These are phyloP conservation scores for Halophytophthora polymorphica DNA, from an alignment of 352 stramenopile genomes.

Conservation along the genomic window DNA sequence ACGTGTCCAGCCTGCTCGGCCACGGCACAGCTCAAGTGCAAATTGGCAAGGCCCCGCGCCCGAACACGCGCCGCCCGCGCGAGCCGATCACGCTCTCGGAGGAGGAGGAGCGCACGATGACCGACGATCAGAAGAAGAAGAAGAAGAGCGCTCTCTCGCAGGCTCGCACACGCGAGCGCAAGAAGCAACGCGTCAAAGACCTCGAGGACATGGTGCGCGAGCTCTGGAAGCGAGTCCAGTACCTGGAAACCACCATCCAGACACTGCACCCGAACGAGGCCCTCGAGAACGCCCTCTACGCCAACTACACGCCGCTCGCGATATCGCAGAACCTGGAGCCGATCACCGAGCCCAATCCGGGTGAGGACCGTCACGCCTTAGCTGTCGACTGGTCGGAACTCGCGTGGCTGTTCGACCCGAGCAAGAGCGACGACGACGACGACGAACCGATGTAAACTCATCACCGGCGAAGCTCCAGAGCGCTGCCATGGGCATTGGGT, in stretches of 20 bases:
- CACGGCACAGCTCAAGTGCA: conserved; percentile 21
- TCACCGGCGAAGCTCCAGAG: not conserved
- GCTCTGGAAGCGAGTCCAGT: conserved; percentile 57
- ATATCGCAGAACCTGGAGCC: conserved; percentile 14
- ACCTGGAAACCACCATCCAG: conserved; percentile 46
- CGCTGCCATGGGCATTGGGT: not conserved
- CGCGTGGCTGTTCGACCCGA: conserved; percentile 24
- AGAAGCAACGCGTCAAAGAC: conserved; percentile 53
- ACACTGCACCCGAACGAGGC: conserved; percentile 34
- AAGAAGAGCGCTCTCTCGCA: conserved; percentile 71
- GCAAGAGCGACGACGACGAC: not conserved
- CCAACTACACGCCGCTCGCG: conserved; percentile 30
- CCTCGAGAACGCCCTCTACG: conserved; percentile 35
- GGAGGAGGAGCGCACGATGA: conserved; percentile 35
- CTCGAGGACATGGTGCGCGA: conserved; percentile 56
- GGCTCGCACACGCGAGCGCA: conserved; percentile 50
- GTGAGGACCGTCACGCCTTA: conserved; percentile 3
- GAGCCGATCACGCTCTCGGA: conserved; percentile 49
- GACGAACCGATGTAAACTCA: not conserved
- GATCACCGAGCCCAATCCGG: conserved; percentile 8
- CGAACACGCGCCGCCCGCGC: conserved; percentile 32
- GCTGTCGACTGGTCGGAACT: conserved; percentile 30
- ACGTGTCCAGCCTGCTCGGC: conserved; percentile 26
- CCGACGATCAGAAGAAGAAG: conserved; percentile 48
- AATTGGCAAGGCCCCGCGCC: conserved; percentile 26